Evolutionary conservation across 805 yeast genomes (phyloP).

Genomic region (Candida easanensis): DNA sequence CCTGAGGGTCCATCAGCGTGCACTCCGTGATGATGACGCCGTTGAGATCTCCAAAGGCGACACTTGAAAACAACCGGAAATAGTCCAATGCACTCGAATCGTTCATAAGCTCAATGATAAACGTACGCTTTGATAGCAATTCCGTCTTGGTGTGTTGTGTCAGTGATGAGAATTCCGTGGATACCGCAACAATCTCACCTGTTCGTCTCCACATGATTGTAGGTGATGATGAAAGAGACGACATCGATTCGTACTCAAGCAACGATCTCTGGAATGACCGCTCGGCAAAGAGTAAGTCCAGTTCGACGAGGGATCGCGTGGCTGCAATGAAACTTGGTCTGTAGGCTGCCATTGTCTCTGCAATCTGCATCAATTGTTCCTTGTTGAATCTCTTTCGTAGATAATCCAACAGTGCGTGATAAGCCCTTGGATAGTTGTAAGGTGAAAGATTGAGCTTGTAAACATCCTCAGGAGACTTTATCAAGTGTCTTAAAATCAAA

Average conservation of each 20-base stretch:
- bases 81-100: slow-evolving; percentile 71
- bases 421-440: slow-evolving; percentile 92
- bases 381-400: slow-evolving; percentile 69
- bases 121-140: slow-evolving; percentile 56
- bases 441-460: slow-evolving; percentile 76
- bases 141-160: slow-evolving; percentile 62
- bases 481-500: slow-evolving; percentile 51
- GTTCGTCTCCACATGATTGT: slow-evolving; percentile 85
- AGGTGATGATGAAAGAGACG: slow-evolving; percentile 62
- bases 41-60: slow-evolving; percentile 46
- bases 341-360: slow-evolving; percentile 46
- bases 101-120: slow-evolving; percentile 80
- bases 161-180: slow-evolving; percentile 68
- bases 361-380: slow-evolving; percentile 60
- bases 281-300: slow-evolving; percentile 64
- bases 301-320: slow-evolving; percentile 67
- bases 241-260: slow-evolving; percentile 52
- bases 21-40: slow-evolving; percentile 39
- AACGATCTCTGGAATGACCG: slow-evolving; percentile 54
- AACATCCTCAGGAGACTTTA: slow-evolving; percentile 73
- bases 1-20: slow-evolving; percentile 36
- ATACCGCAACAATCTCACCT: slow-evolving; percentile 78
- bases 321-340: slow-evolving; percentile 78
- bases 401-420: slow-evolving; percentile 78
- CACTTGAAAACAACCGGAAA: slow-evolving; percentile 60